Conservation (phyloP, 805 yeast species). For the Hanseniaspora mollemarum region DNA sequence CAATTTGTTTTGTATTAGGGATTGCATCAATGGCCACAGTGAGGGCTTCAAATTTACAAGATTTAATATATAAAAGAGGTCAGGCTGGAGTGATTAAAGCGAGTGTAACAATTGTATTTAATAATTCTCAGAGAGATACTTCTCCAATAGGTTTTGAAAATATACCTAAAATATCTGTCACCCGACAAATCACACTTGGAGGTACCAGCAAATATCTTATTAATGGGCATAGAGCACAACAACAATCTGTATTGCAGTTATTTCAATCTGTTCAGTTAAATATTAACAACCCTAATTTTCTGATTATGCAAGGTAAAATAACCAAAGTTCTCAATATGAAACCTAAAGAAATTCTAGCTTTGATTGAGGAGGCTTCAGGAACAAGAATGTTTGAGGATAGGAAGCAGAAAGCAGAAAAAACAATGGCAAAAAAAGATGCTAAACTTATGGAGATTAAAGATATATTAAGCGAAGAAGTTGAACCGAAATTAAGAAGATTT, state of each 20-base stretch:
- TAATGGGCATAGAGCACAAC: constrained; percentile 94
- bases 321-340: constrained; percentile 96
- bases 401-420: constrained; percentile 79
- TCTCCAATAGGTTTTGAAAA: constrained; percentile 84
- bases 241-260: constrained; percentile 75
- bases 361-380: constrained; percentile 97
- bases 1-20: constrained; percentile 96
- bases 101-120: constrained; percentile 89
- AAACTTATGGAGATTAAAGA: constrained; percentile 68
- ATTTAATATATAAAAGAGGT: constrained; percentile 89
- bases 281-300: constrained; percentile 90
- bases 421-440: constrained; percentile 82
- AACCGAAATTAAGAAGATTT: constrained; percentile 75
- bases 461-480: constrained; percentile 73
- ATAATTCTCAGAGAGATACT: constrained; percentile 60
- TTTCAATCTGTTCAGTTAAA: constrained; percentile 92
- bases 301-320: constrained; percentile 97
- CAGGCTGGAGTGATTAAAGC: constrained; percentile 98
- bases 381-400: constrained; percentile 91
- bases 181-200: constrained; percentile 82
- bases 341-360: constrained; percentile 74
- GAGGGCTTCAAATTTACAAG: constrained; percentile 85
- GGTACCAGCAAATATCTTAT: constrained; percentile 86
- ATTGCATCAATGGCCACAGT: constrained; percentile 90
- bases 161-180: constrained; percentile 68